phyloP scores from a whole-genome alignment of 139 green algal genomes.

The Picochlorum sp. region DNA sequence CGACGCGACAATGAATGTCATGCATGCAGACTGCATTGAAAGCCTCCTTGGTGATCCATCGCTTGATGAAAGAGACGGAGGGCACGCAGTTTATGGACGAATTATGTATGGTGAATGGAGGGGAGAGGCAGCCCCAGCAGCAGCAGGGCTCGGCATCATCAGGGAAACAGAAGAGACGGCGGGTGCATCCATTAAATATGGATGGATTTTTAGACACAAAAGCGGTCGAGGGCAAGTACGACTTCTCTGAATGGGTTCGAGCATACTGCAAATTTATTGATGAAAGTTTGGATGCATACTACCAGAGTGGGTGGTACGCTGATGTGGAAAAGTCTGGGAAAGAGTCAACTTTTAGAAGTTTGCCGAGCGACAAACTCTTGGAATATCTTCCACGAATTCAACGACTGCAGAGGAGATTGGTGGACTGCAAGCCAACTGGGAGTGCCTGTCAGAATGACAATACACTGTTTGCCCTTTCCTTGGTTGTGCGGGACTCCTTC shows the following conservation, averaged over 20 bases:
- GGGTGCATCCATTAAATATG: constrained; percentile 35
- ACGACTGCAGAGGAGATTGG: constrained; percentile 61
- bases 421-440: constrained; percentile 77
- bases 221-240: constrained; percentile 41
- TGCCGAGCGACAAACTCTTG: constrained; percentile 52
- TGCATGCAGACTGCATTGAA: constrained; percentile 54
- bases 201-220: constrained; percentile 56
- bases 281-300: constrained; percentile 61
- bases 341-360: constrained; percentile 16
- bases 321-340: constrained; percentile 26
- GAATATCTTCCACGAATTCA: constrained; percentile 72
- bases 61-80: constrained; percentile 52
- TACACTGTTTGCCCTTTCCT: constrained; percentile 33
- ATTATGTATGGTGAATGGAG: constrained; percentile 20
- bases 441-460: constrained; percentile 51
- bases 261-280: constrained; percentile 88
- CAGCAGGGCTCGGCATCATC: no score
- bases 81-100: constrained; percentile 53
- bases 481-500: constrained; percentile 36
- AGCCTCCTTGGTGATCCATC: constrained; percentile 74
- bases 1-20: background rate
- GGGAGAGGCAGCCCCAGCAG: background rate
- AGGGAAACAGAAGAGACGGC: background rate
- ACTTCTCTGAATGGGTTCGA: constrained; percentile 81
- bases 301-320: constrained; percentile 35